These are phyloP conservation scores for Nephelium lappaceum DNA, from an alignment of 345 rosid species.

Conservation along the genomic window DNA sequence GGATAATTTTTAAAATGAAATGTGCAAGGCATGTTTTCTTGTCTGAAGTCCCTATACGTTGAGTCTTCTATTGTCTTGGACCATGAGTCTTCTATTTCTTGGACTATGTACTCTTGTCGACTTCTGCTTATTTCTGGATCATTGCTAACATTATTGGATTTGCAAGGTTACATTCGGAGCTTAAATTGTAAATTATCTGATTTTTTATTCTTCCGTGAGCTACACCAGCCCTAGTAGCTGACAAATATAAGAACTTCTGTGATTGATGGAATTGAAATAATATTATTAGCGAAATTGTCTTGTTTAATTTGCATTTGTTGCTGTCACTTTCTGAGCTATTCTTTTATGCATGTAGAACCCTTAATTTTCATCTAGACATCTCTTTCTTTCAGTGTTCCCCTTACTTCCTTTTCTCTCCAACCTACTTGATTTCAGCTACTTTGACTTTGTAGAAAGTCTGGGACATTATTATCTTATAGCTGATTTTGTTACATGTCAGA, in stretches of 20 bases:
- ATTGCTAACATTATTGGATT: slow-evolving; percentile 28
- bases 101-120: slow-evolving; percentile 18
- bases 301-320: background rate
- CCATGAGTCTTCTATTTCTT: slow-evolving; percentile 17
- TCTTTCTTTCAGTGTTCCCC: background rate
- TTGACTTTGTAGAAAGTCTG: slow-evolving; percentile 2
- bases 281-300: background rate
- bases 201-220: background rate
- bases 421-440: background rate
- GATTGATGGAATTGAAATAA: background rate
- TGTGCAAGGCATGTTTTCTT: slow-evolving; percentile 16
- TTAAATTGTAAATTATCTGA: background rate
- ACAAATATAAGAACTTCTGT: background rate
- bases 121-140: slow-evolving; percentile 30
- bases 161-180: slow-evolving; percentile 8
- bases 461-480: slow-evolving; percentile 7
- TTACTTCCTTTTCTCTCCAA: background rate
- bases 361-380: background rate
- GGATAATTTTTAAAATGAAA: slow-evolving; percentile 9
- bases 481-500: slow-evolving; percentile 33
- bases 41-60: slow-evolving; percentile 5
- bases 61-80: slow-evolving; percentile 5
- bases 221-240: background rate
- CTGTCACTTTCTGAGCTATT: background rate
- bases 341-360: too few species aligned